Conservation (phyloP, 23 red algal genomes). For the Gracilaria domingensis region DNA sequence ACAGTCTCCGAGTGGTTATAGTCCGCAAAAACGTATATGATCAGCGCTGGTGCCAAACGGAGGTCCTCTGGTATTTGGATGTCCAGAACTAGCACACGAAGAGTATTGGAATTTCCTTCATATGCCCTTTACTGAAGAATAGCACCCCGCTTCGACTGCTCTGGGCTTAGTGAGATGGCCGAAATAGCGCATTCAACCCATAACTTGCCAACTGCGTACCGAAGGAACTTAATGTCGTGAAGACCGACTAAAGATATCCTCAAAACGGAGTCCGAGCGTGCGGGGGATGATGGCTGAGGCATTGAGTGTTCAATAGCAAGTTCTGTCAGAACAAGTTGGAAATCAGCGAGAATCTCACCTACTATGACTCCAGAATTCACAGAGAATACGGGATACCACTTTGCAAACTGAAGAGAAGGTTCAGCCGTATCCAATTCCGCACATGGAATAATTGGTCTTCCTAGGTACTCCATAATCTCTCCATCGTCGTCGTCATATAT, state of each 20-base stretch:
- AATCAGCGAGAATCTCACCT: slow-evolving; percentile 93
- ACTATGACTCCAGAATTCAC: slow-evolving; percentile 79
- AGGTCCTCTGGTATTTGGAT: slow-evolving; percentile 79
- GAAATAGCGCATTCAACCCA: slow-evolving; percentile 79
- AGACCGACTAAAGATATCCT: slow-evolving; percentile 82
- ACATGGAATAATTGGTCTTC: slow-evolving; percentile 81
- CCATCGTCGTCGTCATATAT: slow-evolving; percentile 82
- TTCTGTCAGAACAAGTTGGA: slow-evolving; percentile 79
- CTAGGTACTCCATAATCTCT: slow-evolving; percentile 73
- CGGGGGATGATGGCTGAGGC: slow-evolving; percentile 38
- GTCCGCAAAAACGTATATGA: slow-evolving; percentile 69
- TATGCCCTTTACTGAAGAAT: slow-evolving; percentile 76
- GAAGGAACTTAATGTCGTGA: slow-evolving; percentile 69
- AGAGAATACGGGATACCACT: slow-evolving; percentile 95
- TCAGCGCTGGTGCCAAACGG: slow-evolving; percentile 67
- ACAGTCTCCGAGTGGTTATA: slow-evolving; percentile 45
- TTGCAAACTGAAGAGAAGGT: slow-evolving; percentile 58
- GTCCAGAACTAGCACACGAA: slow-evolving; percentile 71
- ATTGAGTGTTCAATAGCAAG: slow-evolving; percentile 59
- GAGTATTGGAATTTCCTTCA: slow-evolving; percentile 78
- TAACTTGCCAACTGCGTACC: slow-evolving; percentile 65
- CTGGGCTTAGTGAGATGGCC: slow-evolving; percentile 30
- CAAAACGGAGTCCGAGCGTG: slow-evolving; percentile 59
- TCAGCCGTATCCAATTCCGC: slow-evolving; percentile 62
- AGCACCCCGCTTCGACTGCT: slow-evolving; percentile 65